Base-by-base conservation (phyloP, 768 basidiomycete genomes). In the Coprinellus micaceus region DNA sequence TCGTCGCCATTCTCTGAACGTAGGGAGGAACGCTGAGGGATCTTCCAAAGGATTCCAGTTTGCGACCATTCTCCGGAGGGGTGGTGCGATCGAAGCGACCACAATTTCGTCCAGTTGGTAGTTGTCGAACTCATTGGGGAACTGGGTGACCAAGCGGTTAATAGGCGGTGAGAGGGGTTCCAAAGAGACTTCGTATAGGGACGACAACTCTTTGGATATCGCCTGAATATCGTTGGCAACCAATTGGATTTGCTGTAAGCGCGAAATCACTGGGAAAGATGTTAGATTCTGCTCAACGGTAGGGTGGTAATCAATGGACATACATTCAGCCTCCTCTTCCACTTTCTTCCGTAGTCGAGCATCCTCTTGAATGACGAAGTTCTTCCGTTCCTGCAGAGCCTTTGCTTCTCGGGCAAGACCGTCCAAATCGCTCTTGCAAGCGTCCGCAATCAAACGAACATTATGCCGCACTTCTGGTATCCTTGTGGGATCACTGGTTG, bases 401-500 rank as follows among this genome's bases (percentile, higher is more conserved):
- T 87, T 89, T 2, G 91, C 97, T 75, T 99, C 97, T 15, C 87
- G 82, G 0, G 94, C 94, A 22, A 98, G 82, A 4, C 91, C 89
- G 53, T 93, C 89, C 12, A 99, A 79, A 58, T 96, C 90, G 17
- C 78, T 83, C 63, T 90, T 91, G 63, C 93, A 88, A 1, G 85
- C 78, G 46, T 94, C 91, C 1, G 83, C 79, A 30, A 99, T 92
- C 41, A 98, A 81, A 3, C 89, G 84, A 25, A 99, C 73, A 68
- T 98, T 99, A 68, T 99, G 95, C 24, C 96, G 84, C n/a, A 99
- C 84, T 76, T 99, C 97, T 0, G 97, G 97, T 59, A 98, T 86
- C 53, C 91, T 87, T 47, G 86, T 91, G 5, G 87, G 80, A 63
- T 99, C 96, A 13, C 84, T 83, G 0, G 93, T 85, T 0, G 93